Conservation (phyloP, 2,329 filamentous ascomycete genomes). For the Plenodomus biglobosus region DNA sequence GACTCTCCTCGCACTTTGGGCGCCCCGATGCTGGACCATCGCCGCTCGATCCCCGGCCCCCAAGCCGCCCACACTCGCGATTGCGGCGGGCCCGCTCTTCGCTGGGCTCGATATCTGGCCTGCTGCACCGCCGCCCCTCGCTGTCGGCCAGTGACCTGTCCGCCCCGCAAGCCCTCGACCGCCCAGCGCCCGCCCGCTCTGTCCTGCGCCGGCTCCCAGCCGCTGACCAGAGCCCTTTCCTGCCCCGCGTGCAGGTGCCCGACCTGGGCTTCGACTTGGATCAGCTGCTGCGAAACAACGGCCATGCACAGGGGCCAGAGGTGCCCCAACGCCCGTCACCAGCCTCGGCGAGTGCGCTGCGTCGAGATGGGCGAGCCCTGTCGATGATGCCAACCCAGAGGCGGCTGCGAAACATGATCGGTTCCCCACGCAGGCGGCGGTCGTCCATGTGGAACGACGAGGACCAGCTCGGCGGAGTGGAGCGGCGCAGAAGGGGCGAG, state of each 20-base stretch:
- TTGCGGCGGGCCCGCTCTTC: slow-evolving; percentile 42
- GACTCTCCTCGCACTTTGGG: slow-evolving; percentile 29
- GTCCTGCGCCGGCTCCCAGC: slow-evolving; percentile 21
- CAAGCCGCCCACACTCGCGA: slow-evolving; percentile 33
- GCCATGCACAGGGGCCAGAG: slow-evolving; percentile 20
- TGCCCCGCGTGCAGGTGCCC: slow-evolving; percentile 38
- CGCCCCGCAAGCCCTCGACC: slow-evolving; percentile 17
- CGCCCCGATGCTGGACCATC: slow-evolving; percentile 38
- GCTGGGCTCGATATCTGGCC: slow-evolving; percentile 37
- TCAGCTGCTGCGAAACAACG: slow-evolving; percentile 26
- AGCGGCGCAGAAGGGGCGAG: slow-evolving; percentile 53
- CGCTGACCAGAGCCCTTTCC: slow-evolving; percentile 35
- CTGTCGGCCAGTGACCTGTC: slow-evolving; percentile 18
- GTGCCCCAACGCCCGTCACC: slow-evolving; percentile 20
- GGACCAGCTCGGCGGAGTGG: slow-evolving; percentile 25
- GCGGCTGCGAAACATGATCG: slow-evolving; percentile 47
- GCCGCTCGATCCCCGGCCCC: slow-evolving; percentile 13
- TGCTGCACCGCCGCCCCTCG: slow-evolving; percentile 35
- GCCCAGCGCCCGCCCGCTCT: slow-evolving; percentile 20
- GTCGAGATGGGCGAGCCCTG: slow-evolving; percentile 38
- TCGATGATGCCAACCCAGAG: slow-evolving; percentile 42
- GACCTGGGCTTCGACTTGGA: slow-evolving; percentile 46
- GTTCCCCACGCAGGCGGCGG: slow-evolving; percentile 54
- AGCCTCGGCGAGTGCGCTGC: slow-evolving; percentile 20
- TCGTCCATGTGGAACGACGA: slow-evolving; percentile 49